Percentiles rank a stretch among this genome's conserved stretches.
These are phyloP conservation scores for Fusarium cyanostomum DNA, from an alignment of 2,329 filamentous ascomycete species.

Conservation along the genomic window DNA sequence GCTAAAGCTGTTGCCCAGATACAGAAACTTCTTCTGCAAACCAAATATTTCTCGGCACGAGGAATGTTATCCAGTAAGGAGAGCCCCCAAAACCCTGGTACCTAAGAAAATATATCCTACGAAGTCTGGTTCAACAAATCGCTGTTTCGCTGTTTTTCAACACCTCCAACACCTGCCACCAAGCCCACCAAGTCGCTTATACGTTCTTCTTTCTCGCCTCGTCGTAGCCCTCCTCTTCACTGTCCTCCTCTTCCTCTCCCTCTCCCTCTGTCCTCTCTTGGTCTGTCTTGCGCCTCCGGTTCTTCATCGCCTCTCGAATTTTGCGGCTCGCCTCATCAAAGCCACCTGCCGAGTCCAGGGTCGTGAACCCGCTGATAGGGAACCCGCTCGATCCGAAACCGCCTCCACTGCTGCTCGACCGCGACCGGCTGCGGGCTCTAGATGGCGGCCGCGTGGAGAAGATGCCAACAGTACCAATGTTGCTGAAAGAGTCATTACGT, in stretches of 20 bases:
- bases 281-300: conserved; percentile 64
- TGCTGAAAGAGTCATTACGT: conserved; percentile 92
- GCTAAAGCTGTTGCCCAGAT: too few species aligned
- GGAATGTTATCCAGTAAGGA: background rate
- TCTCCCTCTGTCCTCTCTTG: conserved; percentile 49
- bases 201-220: conserved; percentile 56
- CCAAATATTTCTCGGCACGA: background rate
- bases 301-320: conserved; percentile 84
- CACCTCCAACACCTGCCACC: background rate
- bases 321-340: conserved; percentile 86
- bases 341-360: conserved; percentile 71
- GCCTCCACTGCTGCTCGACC: conserved; percentile 74
- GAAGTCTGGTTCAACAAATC: conserved; percentile 17
- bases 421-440: conserved; percentile 75
- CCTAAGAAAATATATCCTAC: background rate
- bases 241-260: conserved; percentile 50
- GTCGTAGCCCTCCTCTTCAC: conserved; percentile 54
- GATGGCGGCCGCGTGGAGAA: conserved; percentile 91
- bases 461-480: conserved; percentile 86
- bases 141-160: background rate
- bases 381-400: conserved; percentile 69
- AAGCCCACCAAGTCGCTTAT: conserved; percentile 25
- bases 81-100: background rate
- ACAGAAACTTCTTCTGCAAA: background rate
- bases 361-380: conserved; percentile 75